Evolutionary conservation across 2,329 filamentous ascomycete genomes (phyloP), one percentile per base, ranked within the genome.

Genomic region (Aspergillus udagawae): DNA sequence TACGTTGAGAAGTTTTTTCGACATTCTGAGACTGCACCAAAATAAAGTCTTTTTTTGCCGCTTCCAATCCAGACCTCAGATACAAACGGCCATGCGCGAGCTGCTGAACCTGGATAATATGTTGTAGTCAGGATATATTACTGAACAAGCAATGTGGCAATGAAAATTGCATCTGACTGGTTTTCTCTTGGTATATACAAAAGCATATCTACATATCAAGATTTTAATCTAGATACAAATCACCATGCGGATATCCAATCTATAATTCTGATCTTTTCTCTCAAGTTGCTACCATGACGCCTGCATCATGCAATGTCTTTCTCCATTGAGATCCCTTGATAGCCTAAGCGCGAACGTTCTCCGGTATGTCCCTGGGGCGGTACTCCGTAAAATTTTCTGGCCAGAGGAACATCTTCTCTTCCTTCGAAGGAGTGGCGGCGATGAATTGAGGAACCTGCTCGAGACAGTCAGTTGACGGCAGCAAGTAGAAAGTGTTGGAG

Each of bases 371-470:
- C 38, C 58, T 56, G 21, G 73, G 71, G 62, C 75, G 76, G 52
- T 77, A 70, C 59, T 81, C 73, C 4, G 80, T 78, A 63, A 85
- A 85, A 8, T 79, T 75, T 66, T 86, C 81, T 0, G 84, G 85
- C 84, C 84, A 87, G 47, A 86, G 71, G 63, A 86, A 83, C 75
- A 84, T 82, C 74, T 82, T 84, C 70, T 87, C 84, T 65, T 86
- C 84, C 27, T 75, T 77, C 1, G 74, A 73, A 1, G 84, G 84
- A 2, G 80, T 82, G 54, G 79, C 75, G 49, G 78, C 77, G 17
- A 81, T 74, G 51, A 82, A 79, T 20, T 76, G 67, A 3, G 82
- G 81, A 48, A 81, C 63, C 69, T 71, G 29, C 54, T 51, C n/a
- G n/a, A 28, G 3, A 2, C 10, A 28, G 48, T 60, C n/a, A 60